Conservation (phyloP, 805 yeast genomes). For the Candida manassasensis region DNA sequence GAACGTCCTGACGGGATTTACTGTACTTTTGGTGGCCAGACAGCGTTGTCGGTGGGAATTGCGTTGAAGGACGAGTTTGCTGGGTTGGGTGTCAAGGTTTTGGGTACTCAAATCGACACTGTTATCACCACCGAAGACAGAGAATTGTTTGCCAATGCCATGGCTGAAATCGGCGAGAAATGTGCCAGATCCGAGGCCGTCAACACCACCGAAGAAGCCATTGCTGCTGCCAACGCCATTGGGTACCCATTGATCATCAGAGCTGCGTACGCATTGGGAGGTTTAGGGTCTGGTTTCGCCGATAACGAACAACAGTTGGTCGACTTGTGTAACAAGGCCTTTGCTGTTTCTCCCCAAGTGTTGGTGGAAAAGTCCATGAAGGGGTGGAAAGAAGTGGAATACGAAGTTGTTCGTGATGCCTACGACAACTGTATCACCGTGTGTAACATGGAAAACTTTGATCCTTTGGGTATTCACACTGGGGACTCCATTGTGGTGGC, state of each 20-base stretch:
- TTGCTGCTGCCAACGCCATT: conserved; percentile 76
- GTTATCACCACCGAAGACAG: conserved; percentile 97
- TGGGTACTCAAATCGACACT: conserved; percentile 96
- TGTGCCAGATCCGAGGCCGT: conserved; percentile 94
- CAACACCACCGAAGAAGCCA: conserved; percentile 71
- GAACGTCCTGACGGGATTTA: conserved; percentile 97
- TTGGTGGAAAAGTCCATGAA: conserved; percentile 94
- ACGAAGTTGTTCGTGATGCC: conserved; percentile 97
- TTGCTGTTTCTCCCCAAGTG: conserved; percentile 94
- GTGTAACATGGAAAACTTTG: conserved; percentile 98
- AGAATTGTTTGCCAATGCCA: conserved; percentile 89
- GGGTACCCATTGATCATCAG: conserved; percentile 95
- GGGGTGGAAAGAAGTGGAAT: conserved; percentile 99
- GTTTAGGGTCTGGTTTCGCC: conserved; percentile 97
- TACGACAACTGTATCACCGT: conserved; percentile 97
- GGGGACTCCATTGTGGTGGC: conserved; percentile 99
- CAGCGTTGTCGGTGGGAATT: conserved; percentile 95
- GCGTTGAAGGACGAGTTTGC: conserved; percentile 93
- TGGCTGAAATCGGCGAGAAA: conserved; percentile 93
- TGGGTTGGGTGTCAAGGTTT: conserved; percentile 83
- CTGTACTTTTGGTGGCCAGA: conserved; percentile 98
- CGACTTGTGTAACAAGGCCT: conserved; percentile 83
- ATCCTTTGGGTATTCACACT: conserved; percentile 96
- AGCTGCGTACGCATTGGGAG: conserved; percentile 97
- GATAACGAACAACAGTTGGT: conserved; percentile 78